Evolutionary conservation across 129 eudicot species (phyloP), one percentile per base, ranked within the genome.

Genomic region (Kitagawia praeruptora): DNA sequence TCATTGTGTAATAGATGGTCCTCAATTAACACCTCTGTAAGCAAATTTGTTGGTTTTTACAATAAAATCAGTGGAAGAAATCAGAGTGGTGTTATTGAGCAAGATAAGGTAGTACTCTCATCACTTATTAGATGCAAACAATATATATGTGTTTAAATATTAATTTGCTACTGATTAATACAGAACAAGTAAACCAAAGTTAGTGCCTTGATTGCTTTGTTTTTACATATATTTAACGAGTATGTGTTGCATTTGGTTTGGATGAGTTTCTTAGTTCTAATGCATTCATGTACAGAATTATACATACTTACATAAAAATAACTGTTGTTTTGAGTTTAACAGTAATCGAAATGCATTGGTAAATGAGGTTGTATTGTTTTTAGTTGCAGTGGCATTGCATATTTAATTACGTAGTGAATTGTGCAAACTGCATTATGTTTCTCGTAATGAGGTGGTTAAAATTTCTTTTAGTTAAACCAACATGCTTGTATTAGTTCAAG

Each of bases 371-470:
- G 15, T 25, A 61, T 9, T 61, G 12, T 27, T 2, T 47, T 61
- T 0, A 0, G 31, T 58, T 61, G 34, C 34, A n/a, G 6, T 42
- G 73, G 54, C 70, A n/a, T 42, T 56, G 66, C 66, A 9, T 61
- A 9, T 61, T n/a, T n/a, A n/a, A n/a, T n/a, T 25, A 23, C 34
- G 2, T 61, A 8, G 64, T 42, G 40, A 75, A 42, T 42, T 54
- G 66, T 74, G 83, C 45, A 8, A 58, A 39, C 71, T 41, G 42
- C 44, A 37, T 61, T 73, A 64, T 56, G 54, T 39, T 16, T 45
- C 15, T 10, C 48, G 48, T 45, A 45, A 11, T 11, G 25, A 5
- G 1, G 63, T 25, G 28, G 66, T 58, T 58, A n/a, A n/a, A n/a
- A n/a, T 53, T 1, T 18, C 25, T 53, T 18, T 48, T 18, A 3